Conservation (phyloP, 768 basidiomycete genomes). For the Phaeotremella fagi region DNA sequence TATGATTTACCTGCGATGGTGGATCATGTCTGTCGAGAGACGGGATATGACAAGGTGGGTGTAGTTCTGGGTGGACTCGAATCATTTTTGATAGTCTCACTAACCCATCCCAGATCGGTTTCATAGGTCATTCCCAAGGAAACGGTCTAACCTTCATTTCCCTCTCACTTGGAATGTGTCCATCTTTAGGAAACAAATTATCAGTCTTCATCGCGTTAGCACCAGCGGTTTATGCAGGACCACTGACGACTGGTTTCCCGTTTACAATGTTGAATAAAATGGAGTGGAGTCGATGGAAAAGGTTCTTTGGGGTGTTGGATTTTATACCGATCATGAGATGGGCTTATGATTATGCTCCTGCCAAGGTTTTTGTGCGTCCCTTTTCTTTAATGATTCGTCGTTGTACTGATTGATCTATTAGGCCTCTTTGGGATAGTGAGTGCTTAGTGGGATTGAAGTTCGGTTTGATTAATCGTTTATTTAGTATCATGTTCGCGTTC, state of each 20-base stretch:
- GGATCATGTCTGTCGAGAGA: slow-evolving; percentile 52
- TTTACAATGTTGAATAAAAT: slow-evolving; percentile 52
- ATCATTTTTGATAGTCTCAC: background rate
- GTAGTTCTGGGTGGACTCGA: background rate
- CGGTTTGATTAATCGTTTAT: background rate
- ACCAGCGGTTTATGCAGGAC: slow-evolving; percentile 55
- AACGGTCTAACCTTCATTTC: slow-evolving; percentile 55
- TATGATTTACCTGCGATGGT: slow-evolving; percentile 55
- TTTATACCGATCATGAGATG: slow-evolving; percentile 56
- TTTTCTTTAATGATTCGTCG: background rate
- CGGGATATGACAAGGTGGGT: slow-evolving; percentile 52
- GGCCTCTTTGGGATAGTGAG: slow-evolving; percentile 49
- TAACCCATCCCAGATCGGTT: slow-evolving; percentile 48
- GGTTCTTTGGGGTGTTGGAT: slow-evolving; percentile 54
- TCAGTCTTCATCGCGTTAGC: slow-evolving; percentile 54
- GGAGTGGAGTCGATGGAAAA: slow-evolving; percentile 53
- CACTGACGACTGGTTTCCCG: slow-evolving; percentile 53
- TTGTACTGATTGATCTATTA: slow-evolving; percentile 6
- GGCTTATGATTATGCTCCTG: slow-evolving; percentile 52
- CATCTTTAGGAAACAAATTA: slow-evolving; percentile 52
- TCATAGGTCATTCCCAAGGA: slow-evolving; percentile 56
- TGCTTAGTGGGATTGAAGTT: background rate
- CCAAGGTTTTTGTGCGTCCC: slow-evolving; percentile 49
- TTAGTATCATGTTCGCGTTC: slow-evolving; percentile 53
- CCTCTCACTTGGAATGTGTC: slow-evolving; percentile 54